Conservation (phyloP, 495 filamentous ascomycete species). For the Penicillium argentinense region DNA sequence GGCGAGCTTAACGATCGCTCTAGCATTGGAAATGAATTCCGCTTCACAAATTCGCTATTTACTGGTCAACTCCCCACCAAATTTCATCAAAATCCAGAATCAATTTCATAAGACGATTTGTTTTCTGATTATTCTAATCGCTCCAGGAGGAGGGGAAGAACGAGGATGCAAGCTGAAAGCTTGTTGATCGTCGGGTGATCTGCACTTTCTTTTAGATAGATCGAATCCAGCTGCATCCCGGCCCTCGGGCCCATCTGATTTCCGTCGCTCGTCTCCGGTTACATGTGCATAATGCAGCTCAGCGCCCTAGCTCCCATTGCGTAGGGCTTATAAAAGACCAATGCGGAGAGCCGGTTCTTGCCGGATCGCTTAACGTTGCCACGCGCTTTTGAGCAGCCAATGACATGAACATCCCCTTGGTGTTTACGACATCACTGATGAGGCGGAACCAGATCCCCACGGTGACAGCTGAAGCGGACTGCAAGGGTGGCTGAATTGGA, state of each 20-base stretch:
- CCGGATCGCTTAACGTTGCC: neutral
- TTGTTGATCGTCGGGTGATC: constrained; percentile 11
- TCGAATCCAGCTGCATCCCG: constrained; percentile 1
- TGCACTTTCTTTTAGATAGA: constrained; percentile 8
- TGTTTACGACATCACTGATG: too few species aligned
- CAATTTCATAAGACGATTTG: too few species aligned
- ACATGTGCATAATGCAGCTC: neutral
- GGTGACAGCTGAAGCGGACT: too few species aligned
- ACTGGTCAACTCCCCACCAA: too few species aligned
- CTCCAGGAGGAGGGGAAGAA: constrained; percentile 3
- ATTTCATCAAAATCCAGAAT: too few species aligned
- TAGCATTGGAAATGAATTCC: neutral
- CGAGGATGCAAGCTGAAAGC: constrained; percentile 10
- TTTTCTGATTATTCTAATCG: too few species aligned
- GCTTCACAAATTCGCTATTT: too few species aligned
- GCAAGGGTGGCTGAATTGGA: too few species aligned
- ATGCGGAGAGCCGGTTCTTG: neutral
- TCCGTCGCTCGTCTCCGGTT: constrained; percentile 1
- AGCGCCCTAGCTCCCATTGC: too few species aligned
- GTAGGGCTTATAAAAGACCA: neutral
- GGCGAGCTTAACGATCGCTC: neutral
- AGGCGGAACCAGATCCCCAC: neutral
- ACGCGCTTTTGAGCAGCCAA: neutral
- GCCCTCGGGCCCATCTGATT: neutral
- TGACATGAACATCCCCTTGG: neutral